Evolutionary conservation across 805 yeast species (phyloP), one percentile per base, ranked within the genome.

Genomic region (Alloascoidea hylecoeti): DNA sequence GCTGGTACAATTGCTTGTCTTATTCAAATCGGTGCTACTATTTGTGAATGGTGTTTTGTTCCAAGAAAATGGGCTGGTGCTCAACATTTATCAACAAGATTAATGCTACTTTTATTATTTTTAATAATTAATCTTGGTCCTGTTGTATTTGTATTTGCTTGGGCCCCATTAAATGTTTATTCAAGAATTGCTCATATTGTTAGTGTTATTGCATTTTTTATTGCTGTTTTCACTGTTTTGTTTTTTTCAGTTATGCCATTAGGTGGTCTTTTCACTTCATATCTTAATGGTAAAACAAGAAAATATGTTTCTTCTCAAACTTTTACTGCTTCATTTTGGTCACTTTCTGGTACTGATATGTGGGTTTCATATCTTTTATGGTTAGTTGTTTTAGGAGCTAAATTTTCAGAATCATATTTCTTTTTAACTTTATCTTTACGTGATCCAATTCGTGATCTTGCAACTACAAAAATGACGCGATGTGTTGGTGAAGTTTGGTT

Each of bases 31-130:
- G 48, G 72, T 41, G 98, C 98, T 37, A 88, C 97, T 18, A 42
- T 86, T 28, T 74, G 82, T 52, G 98, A 92, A 63, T 89, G 95
- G 95, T 66, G 77, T 56, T 92, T 86, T 52, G 97, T 92, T 44
- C 98, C 98, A 48, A 79, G 97, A 63, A 75, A 79, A 50, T 92
- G 97, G 97, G 94, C 97, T 27, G 98, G 99, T 62, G 96, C 97
- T 58, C 97, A 89, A 65, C 96, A 83, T 58, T 72, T 92, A 55
- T 65, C 85, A 30, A 84, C 95, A 63, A 79, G 98, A 57, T 68
- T 92, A 51, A 55, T 78, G 67, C 80, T 88, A 56, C 61, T 89
- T 56, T 47, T 78, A 39, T 46, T 72, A 38, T 72, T 86, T 47
- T 66, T 86, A 41, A 67, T 64, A 39, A 51, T 78, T 44, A 92